Percentiles rank a stretch among this genome's conserved stretches.
These are phyloP conservation scores for Fusarium denticulatum DNA, from an alignment of 2,329 filamentous ascomycete species.

Conservation along the genomic window DNA sequence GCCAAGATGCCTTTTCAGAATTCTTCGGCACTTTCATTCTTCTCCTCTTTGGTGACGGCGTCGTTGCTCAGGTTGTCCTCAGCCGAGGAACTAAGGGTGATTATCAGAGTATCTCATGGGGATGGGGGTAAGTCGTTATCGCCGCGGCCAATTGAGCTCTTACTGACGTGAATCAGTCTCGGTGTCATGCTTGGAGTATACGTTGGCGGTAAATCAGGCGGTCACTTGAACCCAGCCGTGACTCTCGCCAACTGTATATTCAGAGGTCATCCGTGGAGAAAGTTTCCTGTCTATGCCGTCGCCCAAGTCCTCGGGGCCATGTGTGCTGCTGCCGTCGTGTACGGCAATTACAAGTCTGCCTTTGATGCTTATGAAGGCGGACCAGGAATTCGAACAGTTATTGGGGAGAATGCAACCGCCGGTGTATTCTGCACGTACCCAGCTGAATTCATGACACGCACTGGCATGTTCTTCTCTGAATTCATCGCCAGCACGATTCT, in stretches of 20 bases:
- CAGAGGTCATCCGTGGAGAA: constrained; percentile 74
- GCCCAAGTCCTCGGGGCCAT: constrained; percentile 76
- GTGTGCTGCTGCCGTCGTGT: constrained; percentile 67
- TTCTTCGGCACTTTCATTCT: constrained; percentile 76
- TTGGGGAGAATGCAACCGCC: constrained; percentile 67
- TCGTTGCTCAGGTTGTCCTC: constrained; percentile 74
- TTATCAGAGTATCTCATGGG: constrained; percentile 61
- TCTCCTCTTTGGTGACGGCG: constrained; percentile 76
- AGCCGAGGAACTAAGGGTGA: constrained; percentile 59
- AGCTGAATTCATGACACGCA: constrained; percentile 70
- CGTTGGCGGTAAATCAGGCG: constrained; percentile 70
- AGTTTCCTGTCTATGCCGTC: constrained; percentile 73
- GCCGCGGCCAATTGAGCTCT: not conserved
- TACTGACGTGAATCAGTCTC: constrained; percentile 52
- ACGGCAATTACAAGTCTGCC: constrained; percentile 71
- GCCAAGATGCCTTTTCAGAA: constrained; percentile 71
- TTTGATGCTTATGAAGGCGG: constrained; percentile 73
- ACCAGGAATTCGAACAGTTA: constrained; percentile 68
- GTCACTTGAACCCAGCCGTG: constrained; percentile 76
- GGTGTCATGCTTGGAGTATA: constrained; percentile 77
- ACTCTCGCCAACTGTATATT: constrained; percentile 76
- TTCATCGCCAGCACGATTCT: constrained; percentile 74
- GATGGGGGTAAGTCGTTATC: constrained; percentile 56
- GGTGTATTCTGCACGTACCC: constrained; percentile 81
- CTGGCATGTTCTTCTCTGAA: constrained; percentile 76